Base-by-base conservation (phyloP, 2,329 filamentous ascomycete genomes). In the Triangularia setosa region DNA sequence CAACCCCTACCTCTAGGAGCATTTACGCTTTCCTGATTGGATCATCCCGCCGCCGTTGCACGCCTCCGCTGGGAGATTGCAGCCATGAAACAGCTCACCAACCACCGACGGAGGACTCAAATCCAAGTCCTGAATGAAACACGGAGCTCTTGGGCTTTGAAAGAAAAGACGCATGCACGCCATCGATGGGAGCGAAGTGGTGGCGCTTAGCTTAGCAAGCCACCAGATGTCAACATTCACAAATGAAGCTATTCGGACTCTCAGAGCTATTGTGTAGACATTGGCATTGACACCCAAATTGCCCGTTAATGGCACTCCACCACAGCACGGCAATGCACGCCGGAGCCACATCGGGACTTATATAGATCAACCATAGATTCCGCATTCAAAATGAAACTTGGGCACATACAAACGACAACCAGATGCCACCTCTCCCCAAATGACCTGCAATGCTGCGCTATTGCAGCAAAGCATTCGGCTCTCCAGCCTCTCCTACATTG, bases 111-210 rank as follows among this genome's bases (percentile, higher is more conserved):
- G 30, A 58, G 30, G 48, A 58, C 28, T 58, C 28, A 14, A 33
- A 14, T 8, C 25, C 28, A 28, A 58, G 27, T 58, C 25, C 6
- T 33, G 25, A 21, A 14, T 58, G 56, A 58, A 40, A 58, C 56
- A 40, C 56, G 56, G 56, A 58, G 55, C 18, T 18, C 40, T 48
- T 48, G 18, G 18, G 40, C 40, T 48, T 48, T 5, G 35, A 12
- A 33, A 59, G 57, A 23, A 59, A 59, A 57, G 61, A 58, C 64
- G 58, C 58, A 58, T 59, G 64, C 61, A 55, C 61, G 53, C 58
- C 57, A 60, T 61, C 53, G 56, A 52, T 23, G 52, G 23, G 23
- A 55, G 21, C 52, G 2, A 16, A 55, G 23, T 21, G n/a, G 40
- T 23, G 40, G 40, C 40, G 40, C 40, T 48, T 21, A 48, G 40